Evolutionary conservation across 176 grass and related monocot species (phyloP), one percentile per base, ranked within the genome.

Genomic region (Chloris gayana): DNA sequence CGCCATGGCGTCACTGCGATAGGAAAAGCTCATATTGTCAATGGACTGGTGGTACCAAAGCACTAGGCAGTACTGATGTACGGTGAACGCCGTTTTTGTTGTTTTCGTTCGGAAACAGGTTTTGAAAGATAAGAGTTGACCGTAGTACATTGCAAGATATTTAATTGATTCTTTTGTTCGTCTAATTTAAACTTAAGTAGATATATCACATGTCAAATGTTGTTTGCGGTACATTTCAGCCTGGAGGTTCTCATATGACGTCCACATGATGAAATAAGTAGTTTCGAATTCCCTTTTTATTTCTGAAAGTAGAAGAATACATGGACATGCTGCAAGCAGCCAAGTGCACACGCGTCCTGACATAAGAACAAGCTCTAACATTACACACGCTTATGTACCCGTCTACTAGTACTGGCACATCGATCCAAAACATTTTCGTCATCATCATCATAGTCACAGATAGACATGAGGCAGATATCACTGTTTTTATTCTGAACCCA

Each of bases 401-500:
- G 72, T 14, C 75, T 75, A 79, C 83, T 67, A 18, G 56, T 70
- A 72, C 11, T 54, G 8, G 35, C 74, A 74, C 41, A 75, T 81
- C 44, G 54, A 71, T 34, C 66, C 82, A 72, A 25, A 68, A 34
- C 58, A 64, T 56, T 66, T 50, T 88, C 70, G 22, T 86, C 82
- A 19, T 90, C 82, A n/a, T n/a, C n/a, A 15, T 80, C 54, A 12
- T 69, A 17, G 19, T 22, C 64, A n/a, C 18, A 72, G 53, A n/a
- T 26, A 47, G 4, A 35, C 30, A 65, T 14, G 26, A 31, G 18
- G 22, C 45, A 38, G 11, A 75, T 69, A 51, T 69, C 76, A 54
- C 62, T 57, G 67, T 54, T 82, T 63, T 78, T 95, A 89, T 94
- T 91, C 47, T 84, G 56, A 68, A 49, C 22, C 15, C 31, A 27